These are phyloP conservation scores for Penicillium alfredii DNA, from an alignment of 495 filamentous ascomycete species.

Conservation along the genomic window DNA sequence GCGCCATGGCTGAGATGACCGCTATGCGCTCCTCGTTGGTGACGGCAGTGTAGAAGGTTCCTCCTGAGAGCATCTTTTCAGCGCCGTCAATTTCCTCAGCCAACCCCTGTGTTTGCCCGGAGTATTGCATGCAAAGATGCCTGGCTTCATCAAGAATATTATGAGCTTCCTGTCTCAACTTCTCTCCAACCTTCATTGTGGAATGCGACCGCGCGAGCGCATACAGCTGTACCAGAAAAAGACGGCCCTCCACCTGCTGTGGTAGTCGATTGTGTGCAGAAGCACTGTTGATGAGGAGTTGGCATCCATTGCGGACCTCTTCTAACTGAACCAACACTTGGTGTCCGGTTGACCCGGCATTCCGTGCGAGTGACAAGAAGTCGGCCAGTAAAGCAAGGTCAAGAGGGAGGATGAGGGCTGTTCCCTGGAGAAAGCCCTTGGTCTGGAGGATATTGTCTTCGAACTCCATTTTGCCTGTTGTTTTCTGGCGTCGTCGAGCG, in stretches of 20 bases:
- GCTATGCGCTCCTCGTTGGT: conserved; percentile 42
- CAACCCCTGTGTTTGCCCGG: conserved; percentile 24
- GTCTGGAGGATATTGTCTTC: conserved; percentile 41
- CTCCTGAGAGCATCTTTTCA: conserved; percentile 27
- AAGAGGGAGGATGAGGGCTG: conserved; percentile 46
- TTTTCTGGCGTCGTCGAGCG: conserved; percentile 35
- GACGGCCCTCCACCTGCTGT: conserved; percentile 26
- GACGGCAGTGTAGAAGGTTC: conserved; percentile 39
- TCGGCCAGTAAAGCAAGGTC: conserved; percentile 52
- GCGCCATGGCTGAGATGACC: conserved; percentile 47
- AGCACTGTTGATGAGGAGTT: conserved; percentile 8
- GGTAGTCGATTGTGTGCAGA: conserved; percentile 4
- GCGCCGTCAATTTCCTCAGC: conserved; percentile 21
- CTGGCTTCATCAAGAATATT: conserved; percentile 19
- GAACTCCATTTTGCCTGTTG: conserved; percentile 33
- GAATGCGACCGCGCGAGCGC: conserved; percentile 26
- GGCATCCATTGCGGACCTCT: conserved; percentile 28
- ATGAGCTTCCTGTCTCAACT: conserved; percentile 4
- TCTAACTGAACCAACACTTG: conserved; percentile 30
- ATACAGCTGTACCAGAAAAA: conserved; percentile 32
- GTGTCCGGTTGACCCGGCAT: neutral
- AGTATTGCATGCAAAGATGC: conserved; percentile 19
- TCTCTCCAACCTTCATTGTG: conserved; percentile 1
- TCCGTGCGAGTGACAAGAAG: conserved; percentile 42
- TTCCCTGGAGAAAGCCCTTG: conserved; percentile 43